Base-by-base conservation (phyloP, 1,284 basidiomycete species). In the Malassezia obtusa region DNA sequence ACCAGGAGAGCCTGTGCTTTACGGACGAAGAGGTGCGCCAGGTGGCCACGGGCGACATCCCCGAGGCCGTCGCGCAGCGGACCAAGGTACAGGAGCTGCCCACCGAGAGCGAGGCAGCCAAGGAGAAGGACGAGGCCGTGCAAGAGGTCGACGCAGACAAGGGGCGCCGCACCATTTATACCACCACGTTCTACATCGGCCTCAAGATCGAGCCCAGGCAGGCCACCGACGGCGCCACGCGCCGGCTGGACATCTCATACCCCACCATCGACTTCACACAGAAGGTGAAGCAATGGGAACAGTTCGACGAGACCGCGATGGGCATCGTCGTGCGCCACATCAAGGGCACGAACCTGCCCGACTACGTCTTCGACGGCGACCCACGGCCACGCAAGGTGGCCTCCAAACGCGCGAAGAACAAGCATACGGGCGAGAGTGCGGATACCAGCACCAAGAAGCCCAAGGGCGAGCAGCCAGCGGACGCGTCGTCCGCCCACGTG, bases 201-300 rank as follows among this genome's bases (percentile, higher is more conserved):
- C 81, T 99, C 47, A 82, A 84, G 49, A 87, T 98, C 60, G 87
- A 91, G 75, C 87, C 89, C 55, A 91, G 86, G 78, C 84, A 84
- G 76, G 80, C 89, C 91, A 77, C 78, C 28, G 53, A 56, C 2
- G 37, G 33, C 7, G 10, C 48, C 9, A 49, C 66, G 46, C 81
- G 89, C 61, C 85, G 83, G 70, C 79, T 99, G 58, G 94, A 98
- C 75, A 90, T 98, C 55, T 94, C 89, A 55, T 96, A 91, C 77
- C 91, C 94, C 2, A 95, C 89, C 5, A 86, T 84, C 35, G 88
- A 95, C 68, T 99, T 98, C 74, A 89, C 85, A n/a, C 87, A 90
- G 67, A 81, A 87, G 52, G 89, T 92, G 67, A 94, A 92, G 75
- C 78, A 83, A 77, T 98, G 94, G 91, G 92, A 96, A 68, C 86